Evolutionary conservation across 192 early-diverging fungal genomes (phyloP).

Genomic region (Coemansia aciculifera): DNA sequence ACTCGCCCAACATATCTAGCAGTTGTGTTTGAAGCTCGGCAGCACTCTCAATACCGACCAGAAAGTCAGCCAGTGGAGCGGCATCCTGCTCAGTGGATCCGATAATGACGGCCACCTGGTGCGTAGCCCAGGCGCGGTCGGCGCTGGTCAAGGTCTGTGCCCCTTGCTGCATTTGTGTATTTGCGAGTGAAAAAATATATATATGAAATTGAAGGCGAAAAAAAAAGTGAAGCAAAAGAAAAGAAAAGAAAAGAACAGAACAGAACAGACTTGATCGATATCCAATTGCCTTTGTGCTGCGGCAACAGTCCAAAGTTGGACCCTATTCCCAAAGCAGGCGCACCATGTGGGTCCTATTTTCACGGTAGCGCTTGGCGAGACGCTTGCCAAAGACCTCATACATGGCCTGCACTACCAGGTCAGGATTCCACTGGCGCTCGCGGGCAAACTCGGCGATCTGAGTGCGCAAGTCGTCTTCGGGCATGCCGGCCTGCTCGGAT

Average conservation of each 20-base stretch:
- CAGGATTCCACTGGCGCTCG: constrained; percentile 51
- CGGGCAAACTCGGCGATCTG: constrained; percentile 50
- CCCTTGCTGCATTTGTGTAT: neutral
- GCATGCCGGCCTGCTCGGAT: constrained; percentile 29
- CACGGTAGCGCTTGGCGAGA: constrained; percentile 48
- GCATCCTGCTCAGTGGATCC: constrained; percentile 37
- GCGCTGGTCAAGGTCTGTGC: constrained; percentile 15
- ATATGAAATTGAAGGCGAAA: neutral
- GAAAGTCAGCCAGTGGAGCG: constrained; percentile 41
- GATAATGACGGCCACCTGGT: constrained; percentile 44
- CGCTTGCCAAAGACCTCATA: constrained; percentile 53
- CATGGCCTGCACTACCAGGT: constrained; percentile 52
- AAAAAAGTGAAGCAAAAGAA: constrained; percentile 1
- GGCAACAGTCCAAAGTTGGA: neutral
- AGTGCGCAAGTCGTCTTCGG: constrained; percentile 43
- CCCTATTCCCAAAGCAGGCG: constrained; percentile 44
- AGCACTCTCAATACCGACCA: constrained; percentile 23
- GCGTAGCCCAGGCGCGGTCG: constrained; percentile 38
- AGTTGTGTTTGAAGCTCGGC: constrained; percentile 45
- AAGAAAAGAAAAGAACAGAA: neutral
- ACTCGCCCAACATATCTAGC: constrained; percentile 53
- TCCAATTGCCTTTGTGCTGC: neutral
- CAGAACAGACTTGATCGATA: no score
- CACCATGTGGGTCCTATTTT: constrained; percentile 45
- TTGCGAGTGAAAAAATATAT: neutral